These are phyloP conservation scores for Botrytis fabae DNA, from an alignment of 2,329 filamentous ascomycete species.

Conservation along the genomic window DNA sequence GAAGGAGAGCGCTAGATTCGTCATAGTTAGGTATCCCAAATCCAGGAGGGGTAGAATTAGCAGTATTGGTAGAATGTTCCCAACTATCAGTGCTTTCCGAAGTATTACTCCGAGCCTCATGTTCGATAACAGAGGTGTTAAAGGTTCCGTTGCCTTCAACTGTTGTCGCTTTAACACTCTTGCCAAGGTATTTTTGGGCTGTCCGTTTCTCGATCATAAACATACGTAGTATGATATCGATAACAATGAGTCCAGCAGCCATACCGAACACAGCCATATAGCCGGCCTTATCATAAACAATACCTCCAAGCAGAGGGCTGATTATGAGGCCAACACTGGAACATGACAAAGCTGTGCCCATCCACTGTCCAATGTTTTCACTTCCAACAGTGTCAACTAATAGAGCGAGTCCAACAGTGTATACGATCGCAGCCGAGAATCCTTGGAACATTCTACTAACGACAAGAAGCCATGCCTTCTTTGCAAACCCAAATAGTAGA, in stretches of 20 bases:
- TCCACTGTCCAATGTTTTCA: constrained; percentile 58
- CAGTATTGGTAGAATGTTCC: neutral
- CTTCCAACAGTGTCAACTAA: constrained; percentile 67
- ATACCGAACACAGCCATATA: constrained; percentile 61
- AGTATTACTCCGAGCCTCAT: neutral
- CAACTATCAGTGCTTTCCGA: neutral
- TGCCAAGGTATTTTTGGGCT: constrained; percentile 47
- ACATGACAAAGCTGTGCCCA: constrained; percentile 60
- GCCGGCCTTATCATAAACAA: constrained; percentile 44
- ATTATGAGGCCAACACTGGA: constrained; percentile 56
- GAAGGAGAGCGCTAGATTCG: constrained; percentile 10
- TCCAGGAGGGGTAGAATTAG: constrained; percentile 10
- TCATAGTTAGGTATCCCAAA: constrained; percentile 15
- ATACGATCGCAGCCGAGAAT: constrained; percentile 65
- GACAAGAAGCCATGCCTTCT: constrained; percentile 12
- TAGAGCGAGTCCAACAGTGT: constrained; percentile 69
- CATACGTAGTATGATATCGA: constrained; percentile 56
- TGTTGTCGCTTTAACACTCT: constrained; percentile 33
- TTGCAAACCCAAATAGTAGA: constrained; percentile 60
- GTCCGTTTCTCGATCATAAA: constrained; percentile 57
- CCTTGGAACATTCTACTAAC: constrained; percentile 24
- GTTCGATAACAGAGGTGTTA: neutral
- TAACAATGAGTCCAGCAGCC: constrained; percentile 53
- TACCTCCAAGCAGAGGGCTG: constrained; percentile 45
- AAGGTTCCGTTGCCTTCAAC: neutral